Base-by-base conservation (phyloP, 1,284 basidiomycete species). In the Boletus sp. region DNA sequence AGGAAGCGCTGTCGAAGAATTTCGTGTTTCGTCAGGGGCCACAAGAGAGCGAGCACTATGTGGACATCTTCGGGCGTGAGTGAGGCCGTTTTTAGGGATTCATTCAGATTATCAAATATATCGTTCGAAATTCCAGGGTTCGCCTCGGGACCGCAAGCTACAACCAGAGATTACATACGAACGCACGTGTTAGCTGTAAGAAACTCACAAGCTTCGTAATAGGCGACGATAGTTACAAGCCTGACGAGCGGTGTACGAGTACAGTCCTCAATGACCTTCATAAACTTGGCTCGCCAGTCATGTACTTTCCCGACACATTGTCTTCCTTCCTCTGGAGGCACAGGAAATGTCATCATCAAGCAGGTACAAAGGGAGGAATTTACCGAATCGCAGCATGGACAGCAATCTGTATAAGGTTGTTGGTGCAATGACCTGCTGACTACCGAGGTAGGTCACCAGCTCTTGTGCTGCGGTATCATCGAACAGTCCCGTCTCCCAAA, bases 401-500 rank as follows among this genome's bases (percentile, higher is more conserved):
- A 65, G 37, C 17, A 64, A 26, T 26, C 54, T 51, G 23, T 65
- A 60, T 1, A 66, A 53, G 14, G 57, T 50, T 44, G 51, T 46
- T 4, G 49, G 53, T 1, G 56, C 53, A 19, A 59, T 51, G 2
- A 49, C 49, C 41, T 51, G 50, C 30, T 36, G 34, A 17, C 25
- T 32, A 2, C 27, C 13, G 14, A 65, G 20, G 22, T 41, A 41
- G 0, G n/a, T 12, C 19, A 66, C 1, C 1, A 66, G 25, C 2
- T 51, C 48, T 25, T 44, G 25, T 2, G 54, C 56, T 0, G 62
- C 57, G 10, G 50, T 54, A 12, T 51, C 41, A 17, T 67, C 61
- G n/a, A 63, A 65, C 10, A 63, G 25, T 16, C 49, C 51, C 0
- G 47, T 58, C 26, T 62, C 62, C 64, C 62, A 66, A n/a, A 62